phyloP scores from a whole-genome alignment of 2,329 filamentous ascomycete species.

The Pyrenochaeta sp. region DNA sequence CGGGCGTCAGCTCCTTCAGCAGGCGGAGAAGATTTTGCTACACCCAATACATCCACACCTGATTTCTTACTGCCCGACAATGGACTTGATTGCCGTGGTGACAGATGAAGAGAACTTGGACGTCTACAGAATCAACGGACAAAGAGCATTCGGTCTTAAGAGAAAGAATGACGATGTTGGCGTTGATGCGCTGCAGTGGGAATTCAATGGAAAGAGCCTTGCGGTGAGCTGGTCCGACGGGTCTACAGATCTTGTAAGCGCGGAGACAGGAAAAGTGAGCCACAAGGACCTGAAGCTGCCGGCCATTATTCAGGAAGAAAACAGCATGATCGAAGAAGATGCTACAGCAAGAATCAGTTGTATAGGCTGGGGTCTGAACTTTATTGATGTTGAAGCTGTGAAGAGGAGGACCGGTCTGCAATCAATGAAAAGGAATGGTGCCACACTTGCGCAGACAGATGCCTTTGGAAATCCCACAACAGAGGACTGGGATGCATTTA shows the following conservation, averaged over 20 bases:
- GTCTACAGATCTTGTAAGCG: conserved; percentile 75
- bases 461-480: conserved; percentile 33
- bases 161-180: conserved; percentile 45
- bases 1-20: conserved; percentile 41
- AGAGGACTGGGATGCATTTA: conserved; percentile 45
- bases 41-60: conserved; percentile 64
- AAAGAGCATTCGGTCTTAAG: conserved; percentile 68
- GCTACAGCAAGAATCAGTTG: conserved; percentile 49
- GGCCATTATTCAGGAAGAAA: not conserved
- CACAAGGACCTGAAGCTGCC: conserved; percentile 62
- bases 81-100: conserved; percentile 82
- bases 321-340: conserved; percentile 9
- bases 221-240: conserved; percentile 87
- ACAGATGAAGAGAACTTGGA: conserved; percentile 73
- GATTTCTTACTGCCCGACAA: conserved; percentile 80
- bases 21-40: conserved; percentile 53
- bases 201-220: conserved; percentile 71
- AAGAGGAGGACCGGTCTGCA: conserved; percentile 51
- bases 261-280: conserved; percentile 82
- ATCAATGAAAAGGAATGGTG: conserved; percentile 17
- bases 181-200: conserved; percentile 55
- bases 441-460: conserved; percentile 18
- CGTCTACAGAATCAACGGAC: conserved; percentile 80
- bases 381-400: conserved; percentile 59
- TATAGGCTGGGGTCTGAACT: conserved; percentile 64